phyloP scores from a whole-genome alignment of 345 rosid species.

The Nephelium lappaceum region DNA sequence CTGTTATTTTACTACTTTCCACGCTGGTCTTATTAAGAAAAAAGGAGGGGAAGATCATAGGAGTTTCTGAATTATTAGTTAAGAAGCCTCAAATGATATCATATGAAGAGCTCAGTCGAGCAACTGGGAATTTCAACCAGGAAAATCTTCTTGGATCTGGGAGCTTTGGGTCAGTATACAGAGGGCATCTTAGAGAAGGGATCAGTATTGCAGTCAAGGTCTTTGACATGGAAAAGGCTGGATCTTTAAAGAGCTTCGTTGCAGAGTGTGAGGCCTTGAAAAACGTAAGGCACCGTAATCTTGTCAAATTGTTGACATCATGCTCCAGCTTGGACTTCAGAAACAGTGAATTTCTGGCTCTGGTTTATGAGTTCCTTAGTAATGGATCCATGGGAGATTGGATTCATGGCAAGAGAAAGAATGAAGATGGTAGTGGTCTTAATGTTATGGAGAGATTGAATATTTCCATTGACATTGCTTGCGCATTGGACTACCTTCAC shows the following conservation, averaged over 20 bases:
- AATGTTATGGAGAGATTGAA: slow-evolving; percentile 47
- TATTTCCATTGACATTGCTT: slow-evolving; percentile 47
- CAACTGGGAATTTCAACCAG: slow-evolving; percentile 39
- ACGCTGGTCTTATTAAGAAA: slow-evolving; percentile 24
- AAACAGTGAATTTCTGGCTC: slow-evolving; percentile 50
- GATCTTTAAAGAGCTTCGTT: slow-evolving; percentile 45
- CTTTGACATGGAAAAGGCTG: slow-evolving; percentile 34
- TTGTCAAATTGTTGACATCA: slow-evolving; percentile 53
- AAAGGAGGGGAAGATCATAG: slow-evolving; percentile 8
- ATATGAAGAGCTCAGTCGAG: slow-evolving; percentile 46
- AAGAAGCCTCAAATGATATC: slow-evolving; percentile 38
- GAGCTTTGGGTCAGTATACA: slow-evolving; percentile 40
- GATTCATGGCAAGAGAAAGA: slow-evolving; percentile 40
- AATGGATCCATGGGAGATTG: slow-evolving; percentile 57
- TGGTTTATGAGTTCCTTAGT: slow-evolving; percentile 49
- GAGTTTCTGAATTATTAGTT: slow-evolving; percentile 11
- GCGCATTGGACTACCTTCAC: slow-evolving; percentile 55
- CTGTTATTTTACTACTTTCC: slow-evolving; percentile 20
- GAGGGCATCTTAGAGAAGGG: slow-evolving; percentile 36
- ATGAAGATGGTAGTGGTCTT: slow-evolving; percentile 35
- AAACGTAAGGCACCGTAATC: slow-evolving; percentile 54
- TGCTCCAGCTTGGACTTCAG: slow-evolving; percentile 51
- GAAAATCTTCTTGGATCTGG: slow-evolving; percentile 51
- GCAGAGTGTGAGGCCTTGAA: slow-evolving; percentile 56
- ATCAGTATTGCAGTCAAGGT: slow-evolving; percentile 45